phyloP scores from a whole-genome alignment of 148 eudicot genomes.

The Cornus kousa region DNA sequence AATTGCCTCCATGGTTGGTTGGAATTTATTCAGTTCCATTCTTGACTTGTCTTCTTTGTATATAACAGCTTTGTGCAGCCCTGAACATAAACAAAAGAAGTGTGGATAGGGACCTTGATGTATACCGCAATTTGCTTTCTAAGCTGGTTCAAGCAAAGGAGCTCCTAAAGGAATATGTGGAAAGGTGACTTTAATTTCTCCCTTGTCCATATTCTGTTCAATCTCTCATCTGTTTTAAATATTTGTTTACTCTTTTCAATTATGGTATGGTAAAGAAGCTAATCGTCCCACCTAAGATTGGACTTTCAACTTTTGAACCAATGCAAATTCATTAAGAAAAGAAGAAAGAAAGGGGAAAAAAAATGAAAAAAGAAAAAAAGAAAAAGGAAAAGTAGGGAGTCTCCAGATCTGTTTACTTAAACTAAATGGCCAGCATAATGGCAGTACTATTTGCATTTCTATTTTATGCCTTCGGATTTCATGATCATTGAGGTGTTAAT shows the following conservation, averaged over 20 bases:
- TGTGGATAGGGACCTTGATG: slow-evolving; percentile 96
- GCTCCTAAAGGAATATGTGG: slow-evolving; percentile 84
- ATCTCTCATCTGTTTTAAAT: background rate
- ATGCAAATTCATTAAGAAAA: no score
- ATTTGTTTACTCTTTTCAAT: background rate
- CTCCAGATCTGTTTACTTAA: no score
- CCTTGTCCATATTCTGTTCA: background rate
- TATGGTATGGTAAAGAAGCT: background rate
- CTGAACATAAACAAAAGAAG: slow-evolving; percentile 83
- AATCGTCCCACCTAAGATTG: background rate
- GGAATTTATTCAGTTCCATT: background rate
- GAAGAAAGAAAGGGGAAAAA: no score
- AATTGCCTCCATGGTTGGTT: background rate
- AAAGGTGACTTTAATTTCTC: slow-evolving; percentile 45
- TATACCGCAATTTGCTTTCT: slow-evolving; percentile 84
- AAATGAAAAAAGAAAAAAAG: background rate
- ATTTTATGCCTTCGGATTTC: background rate
- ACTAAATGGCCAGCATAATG: background rate
- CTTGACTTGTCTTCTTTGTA: slow-evolving; percentile 1
- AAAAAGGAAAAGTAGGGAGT: background rate
- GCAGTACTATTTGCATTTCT: background rate
- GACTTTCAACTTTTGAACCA: background rate
- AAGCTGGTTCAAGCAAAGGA: slow-evolving; percentile 97
- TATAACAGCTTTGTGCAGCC: slow-evolving; percentile 80
- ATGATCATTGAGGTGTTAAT: background rate